Percentiles rank a stretch among this genome's conserved stretches.
phyloP scores from a whole-genome alignment of 2,329 filamentous ascomycete species.

The Conoideocrella luteorostrata region DNA sequence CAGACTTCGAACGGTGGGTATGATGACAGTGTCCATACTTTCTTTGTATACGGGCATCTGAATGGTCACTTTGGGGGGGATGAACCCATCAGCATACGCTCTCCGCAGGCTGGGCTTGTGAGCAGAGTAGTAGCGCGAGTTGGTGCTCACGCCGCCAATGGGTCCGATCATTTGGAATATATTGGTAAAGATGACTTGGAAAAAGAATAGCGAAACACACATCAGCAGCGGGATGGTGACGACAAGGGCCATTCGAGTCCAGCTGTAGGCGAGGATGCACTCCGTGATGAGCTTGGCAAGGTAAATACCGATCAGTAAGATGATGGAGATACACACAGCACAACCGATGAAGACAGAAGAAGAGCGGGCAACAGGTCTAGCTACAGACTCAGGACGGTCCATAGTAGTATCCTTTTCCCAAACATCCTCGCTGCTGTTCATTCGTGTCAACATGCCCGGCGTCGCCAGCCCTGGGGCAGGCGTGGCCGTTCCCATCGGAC shows the following conservation, averaged over 20 bases:
- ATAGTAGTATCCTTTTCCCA: conserved; percentile 18
- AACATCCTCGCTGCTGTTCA: conserved; percentile 17
- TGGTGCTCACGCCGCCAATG: conserved; percentile 34
- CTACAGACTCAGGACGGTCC: conserved; percentile 31
- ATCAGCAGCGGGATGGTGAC: conserved; percentile 29
- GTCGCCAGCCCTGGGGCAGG: conserved; percentile 15
- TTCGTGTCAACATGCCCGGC: conserved; percentile 4
- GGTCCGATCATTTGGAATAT: conserved; percentile 43
- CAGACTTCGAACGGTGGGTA: conserved; percentile 41
- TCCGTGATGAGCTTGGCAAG: conserved; percentile 30
- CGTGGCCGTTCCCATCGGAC: conserved; percentile 12
- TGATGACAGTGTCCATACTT: conserved; percentile 35
- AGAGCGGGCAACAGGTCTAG: conserved; percentile 30
- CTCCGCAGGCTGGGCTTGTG: conserved; percentile 26
- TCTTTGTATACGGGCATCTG: conserved; percentile 37
- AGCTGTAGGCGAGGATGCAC: conserved; percentile 31
- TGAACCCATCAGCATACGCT: conserved; percentile 24
- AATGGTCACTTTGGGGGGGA: conserved; percentile 27
- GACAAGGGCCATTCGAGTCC: conserved; percentile 30
- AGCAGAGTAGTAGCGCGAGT: conserved; percentile 39
- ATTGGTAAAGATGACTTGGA: conserved; percentile 33
- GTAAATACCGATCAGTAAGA: conserved; percentile 31
- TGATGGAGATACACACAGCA: conserved; percentile 29
- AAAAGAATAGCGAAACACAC: conserved; percentile 32
- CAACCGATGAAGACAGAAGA: conserved; percentile 33